Evolutionary conservation across 129 eudicot species (phyloP), one percentile per base, ranked within the genome.

Genomic region (Arctium minus): DNA sequence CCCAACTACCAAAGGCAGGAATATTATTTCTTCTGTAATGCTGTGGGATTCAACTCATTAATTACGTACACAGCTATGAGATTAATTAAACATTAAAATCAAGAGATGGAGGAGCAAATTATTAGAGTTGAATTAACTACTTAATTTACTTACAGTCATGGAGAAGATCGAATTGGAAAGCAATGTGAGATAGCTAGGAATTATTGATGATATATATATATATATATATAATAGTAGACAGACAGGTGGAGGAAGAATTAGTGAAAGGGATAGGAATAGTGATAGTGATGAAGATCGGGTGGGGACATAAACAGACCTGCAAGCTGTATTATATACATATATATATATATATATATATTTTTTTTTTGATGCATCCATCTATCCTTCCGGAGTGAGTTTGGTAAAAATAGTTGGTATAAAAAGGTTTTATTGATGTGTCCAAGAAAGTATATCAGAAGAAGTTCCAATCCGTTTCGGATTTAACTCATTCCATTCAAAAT

Each of bases 1-100:
- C 97, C 98, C 98, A 92, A 85, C 97, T 91, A 30, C 98, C 98
- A 74, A 94, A 94, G 27, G 98, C 88, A 1, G 98, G 98, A 3
- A 94, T 90, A 22, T 91, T 94, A 38, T 82, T 82, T 79, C 89
- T 87, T 77, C 44, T 78, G 50, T 86, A 88, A 8, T 92, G 89
- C 94, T 92, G 79, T 29, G 17, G 17, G 10, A 71, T 71, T 3
- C 4, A 70, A 17, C 2, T 17, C 7, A 39, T 22, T 2, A 67
- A 79, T 8, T 3, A 73, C 27, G 27, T 22, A 22, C 27, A 32
- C 22, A 56, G 67, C 17, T 27, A 56, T 56, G 8, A 56, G 22
- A 13, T 56, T 56, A 6, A 60, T 0, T 3, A 15, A 5, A 60
- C 10, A 10, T 1, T 10, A 1, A 60, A 60, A 17, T n/a, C 2